A percentile compares a stretch with the other conserved stretches of the same genome.
Evolutionary conservation across 306 rosid species (phyloP).

Genomic region (Cicer judaicum): DNA sequence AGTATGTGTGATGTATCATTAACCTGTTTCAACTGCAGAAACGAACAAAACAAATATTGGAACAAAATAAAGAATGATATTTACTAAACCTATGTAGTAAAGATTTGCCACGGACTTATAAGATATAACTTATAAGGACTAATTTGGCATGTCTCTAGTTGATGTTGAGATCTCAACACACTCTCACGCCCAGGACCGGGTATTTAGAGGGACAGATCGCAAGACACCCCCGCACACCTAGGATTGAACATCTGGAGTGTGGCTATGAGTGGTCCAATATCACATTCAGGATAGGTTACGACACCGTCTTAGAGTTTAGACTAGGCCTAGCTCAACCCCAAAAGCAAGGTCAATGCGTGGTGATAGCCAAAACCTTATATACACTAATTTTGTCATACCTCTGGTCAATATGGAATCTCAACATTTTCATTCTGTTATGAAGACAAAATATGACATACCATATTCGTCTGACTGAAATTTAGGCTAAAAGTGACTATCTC

Average conservation of each 20-base stretch:
- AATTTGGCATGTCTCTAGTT: too few species aligned
- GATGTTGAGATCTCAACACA: not conserved
- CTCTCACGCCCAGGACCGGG: not conserved
- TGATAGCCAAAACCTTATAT: too few species aligned
- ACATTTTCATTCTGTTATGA: not conserved
- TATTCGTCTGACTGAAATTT: not conserved
- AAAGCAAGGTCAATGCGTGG: too few species aligned
- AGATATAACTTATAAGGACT: too few species aligned
- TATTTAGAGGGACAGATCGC: not conserved
- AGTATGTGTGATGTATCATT: slow-evolving; percentile 16
- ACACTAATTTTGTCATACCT: too few species aligned
- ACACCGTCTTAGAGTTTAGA: too few species aligned
- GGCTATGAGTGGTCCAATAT: not conserved
- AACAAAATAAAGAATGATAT: slow-evolving; percentile 26
- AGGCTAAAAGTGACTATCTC: not conserved
- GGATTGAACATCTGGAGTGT: not conserved
- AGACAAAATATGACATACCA: slow-evolving; percentile 3
- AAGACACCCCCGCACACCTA: not conserved
- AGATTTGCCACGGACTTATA: not conserved
- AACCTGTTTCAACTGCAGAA: slow-evolving; percentile 14
- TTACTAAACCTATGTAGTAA: not conserved
- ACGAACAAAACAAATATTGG: slow-evolving; percentile 10
- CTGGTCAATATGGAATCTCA: too few species aligned
- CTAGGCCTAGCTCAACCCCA: too few species aligned
- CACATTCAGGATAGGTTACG: too few species aligned